These are phyloP conservation scores for Cichorium intybus DNA, from an alignment of 140 eudicot genomes.

Conservation along the genomic window DNA sequence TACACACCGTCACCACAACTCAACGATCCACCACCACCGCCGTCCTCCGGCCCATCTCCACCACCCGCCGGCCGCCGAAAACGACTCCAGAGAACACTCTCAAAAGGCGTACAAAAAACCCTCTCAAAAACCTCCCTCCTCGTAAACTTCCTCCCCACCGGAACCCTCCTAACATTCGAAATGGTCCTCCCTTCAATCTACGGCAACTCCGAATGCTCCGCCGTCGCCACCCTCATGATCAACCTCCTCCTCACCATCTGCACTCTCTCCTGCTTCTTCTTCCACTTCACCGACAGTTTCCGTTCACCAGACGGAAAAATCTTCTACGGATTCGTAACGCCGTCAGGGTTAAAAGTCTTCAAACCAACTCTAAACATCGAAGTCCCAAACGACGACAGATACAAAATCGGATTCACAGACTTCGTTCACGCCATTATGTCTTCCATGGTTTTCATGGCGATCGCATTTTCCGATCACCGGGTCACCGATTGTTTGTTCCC, in stretches of 20 bases:
- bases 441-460: slow-evolving; percentile 67
- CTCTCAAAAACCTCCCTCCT: slow-evolving; percentile 89
- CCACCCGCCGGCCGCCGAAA: slow-evolving; percentile 22
- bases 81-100: slow-evolving; percentile 40
- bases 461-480: slow-evolving; percentile 84
- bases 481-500: slow-evolving; percentile 77
- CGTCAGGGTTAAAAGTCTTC: slow-evolving; percentile 65
- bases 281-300: slow-evolving; percentile 93
- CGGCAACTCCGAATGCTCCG: slow-evolving; percentile 49
- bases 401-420: slow-evolving; percentile 48
- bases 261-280: slow-evolving; percentile 78
- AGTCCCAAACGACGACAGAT: slow-evolving; percentile 74
- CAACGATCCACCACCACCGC: slow-evolving; percentile 31
- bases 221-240: slow-evolving; percentile 61
- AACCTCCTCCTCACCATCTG: slow-evolving; percentile 51
- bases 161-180: slow-evolving; percentile 83
- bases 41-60: slow-evolving; percentile 24
- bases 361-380: slow-evolving; percentile 48
- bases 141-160: slow-evolving; percentile 91
- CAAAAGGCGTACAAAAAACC: slow-evolving; percentile 74
- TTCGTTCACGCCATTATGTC: slow-evolving; percentile 84
- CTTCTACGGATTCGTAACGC: slow-evolving; percentile 76
- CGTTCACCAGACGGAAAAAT: slow-evolving; percentile 71
- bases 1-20: slow-evolving; percentile 58
- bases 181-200: slow-evolving; percentile 87